Evolutionary conservation across 179 eudicot genomes (phyloP), one percentile per base, ranked within the genome.

Genomic region (Spinacia oleracea): DNA sequence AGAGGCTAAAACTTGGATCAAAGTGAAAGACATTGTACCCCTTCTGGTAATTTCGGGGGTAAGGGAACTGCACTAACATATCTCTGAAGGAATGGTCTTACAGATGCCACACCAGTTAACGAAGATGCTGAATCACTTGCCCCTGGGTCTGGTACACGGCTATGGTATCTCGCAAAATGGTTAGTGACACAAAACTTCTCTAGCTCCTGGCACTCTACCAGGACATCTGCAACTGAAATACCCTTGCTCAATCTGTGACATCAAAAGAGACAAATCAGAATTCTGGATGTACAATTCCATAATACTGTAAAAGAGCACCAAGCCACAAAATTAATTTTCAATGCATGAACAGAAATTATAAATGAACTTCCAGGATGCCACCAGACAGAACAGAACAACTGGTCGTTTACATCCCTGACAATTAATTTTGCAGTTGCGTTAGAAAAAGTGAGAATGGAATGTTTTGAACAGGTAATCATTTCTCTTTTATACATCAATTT

Each of bases 111-210:
- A 64, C 83, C 75, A 35, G 81, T 70, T 59, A 78, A 84, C 34
- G 89, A 78, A 15, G 86, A 83, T 27, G 89, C 84, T 55, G 88
- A 72, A 74, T 81, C 83, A 84, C 1, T 70, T 67, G 74, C 80
- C 83, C 9, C 89, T 89, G 80, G 70, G 77, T 81, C 63, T 31
- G 83, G 88, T 40, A 86, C 88, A 58, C 93, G 87, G 35, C 89
- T 87, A 78, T 92, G 93, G 76, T 88, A 89, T 75, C 73, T 91
- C 5, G 93, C 96, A 77, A 91, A 91, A 46, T 93, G 90, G 79
- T 91, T 89, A 53, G 90, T 88, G 42, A 88, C 77, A 29, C 87
- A 84, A 42, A 88, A 84, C 81, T 88, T 91, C 84, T 92, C 96
- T 43, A 92, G 79, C 65, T 92, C 97, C 84, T 91, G 93, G 73